Percentiles rank a stretch among this genome's conserved stretches.
phyloP scores from a whole-genome alignment of 768 basidiomycete genomes.

The Leccinum pellstonianum region DNA sequence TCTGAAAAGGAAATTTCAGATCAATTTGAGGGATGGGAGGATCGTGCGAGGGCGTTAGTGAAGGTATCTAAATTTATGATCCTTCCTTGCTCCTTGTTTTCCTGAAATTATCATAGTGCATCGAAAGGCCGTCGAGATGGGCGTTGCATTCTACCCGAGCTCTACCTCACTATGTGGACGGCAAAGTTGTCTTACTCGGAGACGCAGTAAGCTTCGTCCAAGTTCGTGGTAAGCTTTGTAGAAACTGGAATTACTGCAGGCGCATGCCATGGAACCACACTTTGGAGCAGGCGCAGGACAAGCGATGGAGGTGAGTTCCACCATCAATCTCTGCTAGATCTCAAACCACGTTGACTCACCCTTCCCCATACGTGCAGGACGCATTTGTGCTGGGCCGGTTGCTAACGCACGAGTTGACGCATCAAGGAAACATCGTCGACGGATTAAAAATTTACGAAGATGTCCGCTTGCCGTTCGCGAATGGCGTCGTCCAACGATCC shows the following conservation, averaged over 20 bases:
- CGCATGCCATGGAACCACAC: slow-evolving; percentile 47
- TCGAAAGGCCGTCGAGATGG: slow-evolving; percentile 41
- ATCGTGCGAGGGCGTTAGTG: slow-evolving; percentile 7
- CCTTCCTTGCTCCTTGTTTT: not conserved
- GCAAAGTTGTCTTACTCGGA: slow-evolving; percentile 45
- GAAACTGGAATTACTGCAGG: slow-evolving; percentile 21
- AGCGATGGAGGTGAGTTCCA: slow-evolving; percentile 43
- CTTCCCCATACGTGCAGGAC: slow-evolving; percentile 19
- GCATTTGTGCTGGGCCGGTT: slow-evolving; percentile 31
- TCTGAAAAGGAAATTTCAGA: slow-evolving; percentile 33
- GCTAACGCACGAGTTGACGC: slow-evolving; percentile 24
- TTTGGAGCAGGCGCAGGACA: slow-evolving; percentile 50
- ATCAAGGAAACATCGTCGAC: slow-evolving; percentile 21
- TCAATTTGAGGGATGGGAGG: slow-evolving; percentile 29
- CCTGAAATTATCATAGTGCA: slow-evolving; percentile 27
- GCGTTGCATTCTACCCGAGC: slow-evolving; percentile 40
- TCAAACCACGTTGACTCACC: not conserved
- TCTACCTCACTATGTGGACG: slow-evolving; percentile 40
- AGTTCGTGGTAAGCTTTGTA: not conserved
- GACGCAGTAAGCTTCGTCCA: slow-evolving; percentile 40
- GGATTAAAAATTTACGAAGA: slow-evolving; percentile 35
- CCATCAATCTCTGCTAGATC: slow-evolving; percentile 8
- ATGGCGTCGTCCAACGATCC: slow-evolving; percentile 21
- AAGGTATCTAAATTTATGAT: slow-evolving; percentile 8
- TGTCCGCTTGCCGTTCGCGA: slow-evolving; percentile 32